A percentile compares a stretch with the other conserved stretches of the same genome.
These are phyloP conservation scores for Aureobasidium sp. DNA, from an alignment of 2,329 filamentous ascomycete species.

Conservation along the genomic window DNA sequence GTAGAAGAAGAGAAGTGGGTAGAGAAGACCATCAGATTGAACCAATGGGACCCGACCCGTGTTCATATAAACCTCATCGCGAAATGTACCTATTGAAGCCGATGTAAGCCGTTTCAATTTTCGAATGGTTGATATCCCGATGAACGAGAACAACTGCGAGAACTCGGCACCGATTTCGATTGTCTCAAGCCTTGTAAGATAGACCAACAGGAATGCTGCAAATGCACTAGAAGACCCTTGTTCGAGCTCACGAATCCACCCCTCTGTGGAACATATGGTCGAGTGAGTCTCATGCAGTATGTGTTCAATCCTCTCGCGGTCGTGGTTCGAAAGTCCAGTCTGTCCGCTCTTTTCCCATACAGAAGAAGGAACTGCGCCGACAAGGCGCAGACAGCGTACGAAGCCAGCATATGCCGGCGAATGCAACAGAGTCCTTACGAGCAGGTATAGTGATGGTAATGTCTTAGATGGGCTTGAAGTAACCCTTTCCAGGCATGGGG, in stretches of 20 bases:
- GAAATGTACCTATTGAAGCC: background rate
- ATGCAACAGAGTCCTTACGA: background rate
- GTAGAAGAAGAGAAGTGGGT: background rate
- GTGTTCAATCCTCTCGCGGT: background rate
- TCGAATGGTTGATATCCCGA: background rate
- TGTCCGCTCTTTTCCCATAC: background rate
- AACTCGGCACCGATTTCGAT: background rate
- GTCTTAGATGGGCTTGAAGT: background rate
- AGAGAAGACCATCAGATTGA: background rate
- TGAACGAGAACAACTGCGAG: background rate
- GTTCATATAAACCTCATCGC: background rate
- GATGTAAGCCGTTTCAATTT: background rate
- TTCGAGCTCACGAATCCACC: background rate
- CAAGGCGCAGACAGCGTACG: background rate
- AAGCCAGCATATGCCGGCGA: background rate
- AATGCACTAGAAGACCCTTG: background rate
- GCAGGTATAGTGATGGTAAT: background rate
- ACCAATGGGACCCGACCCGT: background rate
- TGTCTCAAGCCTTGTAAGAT: background rate
- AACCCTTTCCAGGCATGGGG: background rate
- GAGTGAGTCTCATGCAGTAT: background rate
- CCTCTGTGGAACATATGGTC: background rate
- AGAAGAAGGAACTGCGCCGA: background rate
- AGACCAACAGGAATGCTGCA: background rate
- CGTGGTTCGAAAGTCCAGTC: background rate